These are phyloP conservation scores for Skeletonema potamos DNA, from an alignment of 108 stramenopile genomes.

Conservation along the genomic window DNA sequence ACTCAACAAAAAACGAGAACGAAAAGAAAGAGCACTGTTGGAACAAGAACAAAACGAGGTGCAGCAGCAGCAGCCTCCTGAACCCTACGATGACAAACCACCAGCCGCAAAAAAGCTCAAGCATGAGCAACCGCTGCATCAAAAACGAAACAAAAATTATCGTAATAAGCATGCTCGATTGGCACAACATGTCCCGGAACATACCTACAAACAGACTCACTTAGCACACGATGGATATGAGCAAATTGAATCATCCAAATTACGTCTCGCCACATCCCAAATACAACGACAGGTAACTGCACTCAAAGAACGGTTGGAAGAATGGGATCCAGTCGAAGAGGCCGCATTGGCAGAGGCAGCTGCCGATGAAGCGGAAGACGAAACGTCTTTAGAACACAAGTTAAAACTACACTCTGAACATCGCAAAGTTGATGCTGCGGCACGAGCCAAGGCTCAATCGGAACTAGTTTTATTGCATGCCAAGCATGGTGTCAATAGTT, in stretches of 20 bases:
- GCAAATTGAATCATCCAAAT: slow-evolving; percentile 38
- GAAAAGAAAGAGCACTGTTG: not conserved
- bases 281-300: slow-evolving; percentile 58
- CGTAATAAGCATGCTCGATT: slow-evolving; percentile 8
- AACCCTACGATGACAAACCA: not conserved
- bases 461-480: slow-evolving; percentile 27
- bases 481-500: slow-evolving; percentile 31
- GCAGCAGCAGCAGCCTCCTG: not conserved
- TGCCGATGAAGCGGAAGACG: slow-evolving; percentile 17
- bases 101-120: not conserved
- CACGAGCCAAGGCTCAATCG: slow-evolving; percentile 14
- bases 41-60: not conserved
- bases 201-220: slow-evolving; percentile 46
- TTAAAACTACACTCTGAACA: slow-evolving; percentile 26
- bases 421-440: slow-evolving; percentile 17
- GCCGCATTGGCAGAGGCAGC: not conserved
- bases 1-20: slow-evolving; percentile 3
- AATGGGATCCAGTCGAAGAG: slow-evolving; percentile 80
- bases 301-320: slow-evolving; percentile 52
- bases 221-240: slow-evolving; percentile 37
- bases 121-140: slow-evolving; percentile 8
- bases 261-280: slow-evolving; percentile 71
- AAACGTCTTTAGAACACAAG: slow-evolving; percentile 23
- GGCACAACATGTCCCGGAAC: slow-evolving; percentile 11
- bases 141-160: slow-evolving; percentile 1